Conservation (phyloP, 129 eudicot genomes). For the Tagetes erecta region DNA sequence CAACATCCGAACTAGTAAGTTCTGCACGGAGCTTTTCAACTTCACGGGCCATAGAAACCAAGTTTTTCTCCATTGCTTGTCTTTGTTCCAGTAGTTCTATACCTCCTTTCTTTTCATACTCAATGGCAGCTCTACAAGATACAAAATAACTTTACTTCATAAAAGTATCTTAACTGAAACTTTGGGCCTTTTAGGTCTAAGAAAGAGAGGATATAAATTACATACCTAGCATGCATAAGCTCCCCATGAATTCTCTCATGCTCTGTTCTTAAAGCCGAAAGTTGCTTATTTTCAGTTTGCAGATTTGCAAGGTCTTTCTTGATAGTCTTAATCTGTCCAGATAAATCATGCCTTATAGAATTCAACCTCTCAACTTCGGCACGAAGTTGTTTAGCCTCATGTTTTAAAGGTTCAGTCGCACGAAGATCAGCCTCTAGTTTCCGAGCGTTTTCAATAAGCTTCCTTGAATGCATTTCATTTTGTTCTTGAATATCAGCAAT, state of each 20-base stretch:
- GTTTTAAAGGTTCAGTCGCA: constrained; percentile 68
- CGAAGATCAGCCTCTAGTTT: constrained; percentile 91
- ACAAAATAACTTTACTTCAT: constrained; percentile 12
- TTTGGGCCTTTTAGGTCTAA: constrained; percentile 12
- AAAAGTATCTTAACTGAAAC: background rate
- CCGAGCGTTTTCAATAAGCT: constrained; percentile 71
- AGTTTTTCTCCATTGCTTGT: constrained; percentile 79
- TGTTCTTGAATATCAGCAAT: constrained; percentile 70
- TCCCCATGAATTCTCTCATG: constrained; percentile 77
- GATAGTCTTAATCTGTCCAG: constrained; percentile 61
- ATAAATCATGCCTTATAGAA: constrained; percentile 54
- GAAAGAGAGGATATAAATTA: constrained; percentile 3
- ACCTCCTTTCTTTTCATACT: constrained; percentile 84
- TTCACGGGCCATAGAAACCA: constrained; percentile 85
- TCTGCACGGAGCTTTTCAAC: constrained; percentile 88
- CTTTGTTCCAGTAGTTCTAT: constrained; percentile 82
- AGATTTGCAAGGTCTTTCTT: constrained; percentile 60
- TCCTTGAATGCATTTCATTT: constrained; percentile 67
- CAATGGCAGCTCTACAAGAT: constrained; percentile 67
- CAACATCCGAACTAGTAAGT: constrained; percentile 56
- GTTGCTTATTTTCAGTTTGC: constrained; percentile 73
- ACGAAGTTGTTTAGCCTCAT: constrained; percentile 63
- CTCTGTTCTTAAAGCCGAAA: constrained; percentile 70
- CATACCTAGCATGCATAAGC: constrained; percentile 82
- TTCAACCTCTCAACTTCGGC: constrained; percentile 72